phyloP scores from a whole-genome alignment of 768 basidiomycete genomes.

The Ramaria sp. region DNA sequence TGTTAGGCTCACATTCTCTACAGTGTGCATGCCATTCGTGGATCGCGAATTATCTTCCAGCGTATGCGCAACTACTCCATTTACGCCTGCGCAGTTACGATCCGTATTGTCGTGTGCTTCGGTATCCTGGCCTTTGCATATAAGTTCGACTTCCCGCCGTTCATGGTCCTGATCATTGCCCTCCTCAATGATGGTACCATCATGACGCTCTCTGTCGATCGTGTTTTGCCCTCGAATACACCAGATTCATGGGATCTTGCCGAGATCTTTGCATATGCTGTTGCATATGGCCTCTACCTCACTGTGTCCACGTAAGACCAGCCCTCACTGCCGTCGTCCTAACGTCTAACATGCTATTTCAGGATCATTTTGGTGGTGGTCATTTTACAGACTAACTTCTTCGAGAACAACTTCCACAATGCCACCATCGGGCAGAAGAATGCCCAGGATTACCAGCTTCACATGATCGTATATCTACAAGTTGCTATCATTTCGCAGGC shows the following conservation, averaged over 20 bases:
- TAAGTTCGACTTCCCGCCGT: constrained; percentile 98
- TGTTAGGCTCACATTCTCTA: not conserved
- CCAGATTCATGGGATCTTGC: constrained; percentile 95
- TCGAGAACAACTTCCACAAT: constrained; percentile 84
- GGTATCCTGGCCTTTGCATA: constrained; percentile 91
- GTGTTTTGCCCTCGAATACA: constrained; percentile 84
- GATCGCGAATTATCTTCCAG: constrained; percentile 98
- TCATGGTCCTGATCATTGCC: constrained; percentile 98
- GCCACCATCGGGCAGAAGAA: constrained; percentile 30
- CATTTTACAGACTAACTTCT: constrained; percentile 82
- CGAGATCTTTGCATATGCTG: constrained; percentile 92
- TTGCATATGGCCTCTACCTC: constrained; percentile 92
- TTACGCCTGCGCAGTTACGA: constrained; percentile 90
- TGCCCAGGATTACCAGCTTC: constrained; percentile 63
- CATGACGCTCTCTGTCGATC: constrained; percentile 95
- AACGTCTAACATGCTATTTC: constrained; percentile 10
- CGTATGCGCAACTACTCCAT: constrained; percentile 99
- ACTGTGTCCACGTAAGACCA: constrained; percentile 74
- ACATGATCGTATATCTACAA: constrained; percentile 90
- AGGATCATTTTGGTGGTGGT: constrained; percentile 72
- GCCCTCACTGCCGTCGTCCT: constrained; percentile 6
- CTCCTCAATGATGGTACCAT: constrained; percentile 97
- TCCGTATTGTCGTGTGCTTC: constrained; percentile 98
- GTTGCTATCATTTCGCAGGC: constrained; percentile 99
- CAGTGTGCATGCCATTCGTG: constrained; percentile 89